Percentiles rank a stretch among this genome's conserved stretches.
These are phyloP conservation scores for Aureobasidium pullulans DNA, from an alignment of 2,329 filamentous ascomycete genomes.

Conservation along the genomic window DNA sequence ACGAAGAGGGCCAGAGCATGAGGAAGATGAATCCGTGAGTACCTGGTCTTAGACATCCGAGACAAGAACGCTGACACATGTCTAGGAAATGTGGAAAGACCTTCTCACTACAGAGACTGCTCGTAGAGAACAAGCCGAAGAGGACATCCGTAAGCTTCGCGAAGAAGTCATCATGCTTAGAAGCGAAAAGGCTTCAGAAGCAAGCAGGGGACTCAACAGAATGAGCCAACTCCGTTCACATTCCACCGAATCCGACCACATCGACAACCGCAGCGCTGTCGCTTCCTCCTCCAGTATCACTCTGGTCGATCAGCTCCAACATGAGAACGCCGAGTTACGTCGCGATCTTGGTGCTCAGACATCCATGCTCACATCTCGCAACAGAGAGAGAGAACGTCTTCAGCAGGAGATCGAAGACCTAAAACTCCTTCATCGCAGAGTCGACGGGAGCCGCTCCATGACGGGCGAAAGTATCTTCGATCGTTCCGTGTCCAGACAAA, in stretches of 20 bases:
- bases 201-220: constrained; percentile 22
- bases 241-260: constrained; percentile 31
- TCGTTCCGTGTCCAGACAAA: constrained; percentile 79
- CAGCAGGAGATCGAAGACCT: constrained; percentile 97
- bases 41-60: constrained; percentile 1
- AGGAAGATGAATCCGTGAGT: constrained; percentile 28
- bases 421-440: constrained; percentile 76
- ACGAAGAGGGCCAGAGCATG: constrained; percentile 33
- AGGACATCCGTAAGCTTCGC: constrained; percentile 74
- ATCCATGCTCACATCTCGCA: constrained; percentile 93
- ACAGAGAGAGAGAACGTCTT: constrained; percentile 86
- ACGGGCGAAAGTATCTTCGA: constrained; percentile 87
- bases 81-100: constrained; percentile 85
- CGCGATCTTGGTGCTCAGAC: constrained; percentile 92
- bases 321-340: constrained; percentile 86
- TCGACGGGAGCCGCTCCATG: constrained; percentile 50
- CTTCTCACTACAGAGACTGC: constrained; percentile 86
- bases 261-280: constrained; percentile 29
- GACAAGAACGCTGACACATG: constrained; percentile 9
- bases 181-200: constrained; percentile 37
- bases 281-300: constrained; percentile 58
- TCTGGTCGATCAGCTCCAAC: constrained; percentile 77
- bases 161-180: constrained; percentile 62
- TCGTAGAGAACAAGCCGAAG: constrained; percentile 80
- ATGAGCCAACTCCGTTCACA: constrained; percentile 33